Percentiles rank a stretch among this genome's conserved stretches.
Evolutionary conservation across 768 basidiomycete genomes (phyloP).

Genomic region (Gymnopilus dilepis): DNA sequence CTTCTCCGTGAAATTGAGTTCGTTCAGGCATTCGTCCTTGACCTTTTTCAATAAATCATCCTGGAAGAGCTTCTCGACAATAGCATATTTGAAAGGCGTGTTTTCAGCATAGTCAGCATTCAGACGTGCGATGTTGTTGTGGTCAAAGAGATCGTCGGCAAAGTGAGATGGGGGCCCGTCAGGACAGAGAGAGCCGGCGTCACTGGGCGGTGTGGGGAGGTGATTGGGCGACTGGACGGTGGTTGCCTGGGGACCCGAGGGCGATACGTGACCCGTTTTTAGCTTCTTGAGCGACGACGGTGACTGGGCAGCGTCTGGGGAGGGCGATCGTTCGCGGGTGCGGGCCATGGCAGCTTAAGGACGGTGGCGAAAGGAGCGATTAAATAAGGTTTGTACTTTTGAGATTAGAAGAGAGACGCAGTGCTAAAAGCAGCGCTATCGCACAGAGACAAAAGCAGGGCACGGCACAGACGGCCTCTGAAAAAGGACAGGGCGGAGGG

Average conservation of each 20-base stretch:
- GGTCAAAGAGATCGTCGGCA: constrained; percentile 60
- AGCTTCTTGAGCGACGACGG: constrained; percentile 31
- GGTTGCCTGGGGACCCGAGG: constrained; percentile 28
- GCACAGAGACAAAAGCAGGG: not conserved
- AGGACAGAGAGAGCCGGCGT: constrained; percentile 21
- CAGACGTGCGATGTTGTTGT: constrained; percentile 58
- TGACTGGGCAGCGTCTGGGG: constrained; percentile 36
- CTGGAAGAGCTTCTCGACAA: constrained; percentile 82
- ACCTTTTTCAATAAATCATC: constrained; percentile 81
- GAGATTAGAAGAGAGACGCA: no score
- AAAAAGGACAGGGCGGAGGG: not conserved
- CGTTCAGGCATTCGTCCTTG: constrained; percentile 80
- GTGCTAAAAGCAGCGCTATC: no score
- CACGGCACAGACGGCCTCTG: not conserved
- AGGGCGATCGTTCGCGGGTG: constrained; percentile 40
- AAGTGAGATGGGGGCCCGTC: constrained; percentile 53
- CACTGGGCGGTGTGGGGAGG: constrained; percentile 19
- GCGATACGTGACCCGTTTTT: constrained; percentile 35
- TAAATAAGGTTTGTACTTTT: constrained; percentile 2
- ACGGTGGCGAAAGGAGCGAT: not conserved
- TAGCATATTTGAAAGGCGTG: constrained; percentile 81
- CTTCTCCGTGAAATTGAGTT: constrained; percentile 88
- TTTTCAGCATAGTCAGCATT: constrained; percentile 59
- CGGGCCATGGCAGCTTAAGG: constrained; percentile 33
- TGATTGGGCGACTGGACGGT: constrained; percentile 2